Evolutionary conservation across 2,329 filamentous ascomycete genomes (phyloP).

Genomic region (Nigrospora osmanthi): DNA sequence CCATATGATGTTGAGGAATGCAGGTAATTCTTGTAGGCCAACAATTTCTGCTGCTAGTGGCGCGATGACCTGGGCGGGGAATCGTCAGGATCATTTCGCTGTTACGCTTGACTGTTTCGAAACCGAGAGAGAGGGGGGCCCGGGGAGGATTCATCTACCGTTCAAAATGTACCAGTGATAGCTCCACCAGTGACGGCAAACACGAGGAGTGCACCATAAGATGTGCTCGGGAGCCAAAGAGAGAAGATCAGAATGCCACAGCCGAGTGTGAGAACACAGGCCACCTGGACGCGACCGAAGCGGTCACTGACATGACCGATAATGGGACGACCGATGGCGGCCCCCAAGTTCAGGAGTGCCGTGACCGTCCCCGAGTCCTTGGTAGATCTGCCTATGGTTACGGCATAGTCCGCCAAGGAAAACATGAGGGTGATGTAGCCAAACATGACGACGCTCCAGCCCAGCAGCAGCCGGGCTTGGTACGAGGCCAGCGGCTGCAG

Average conservation of each 20-base stretch:
- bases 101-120: background rate
- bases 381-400: slow-evolving; percentile 47
- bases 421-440: slow-evolving; percentile 60
- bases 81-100: background rate
- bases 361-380: slow-evolving; percentile 53
- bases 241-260: slow-evolving; percentile 50
- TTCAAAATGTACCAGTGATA: slow-evolving; percentile 53
- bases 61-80: background rate
- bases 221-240: slow-evolving; percentile 53
- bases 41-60: background rate
- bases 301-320: slow-evolving; percentile 54
- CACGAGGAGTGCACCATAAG: slow-evolving; percentile 48
- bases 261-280: slow-evolving; percentile 43
- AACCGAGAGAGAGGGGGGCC: too few species aligned
- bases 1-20: background rate
- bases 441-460: slow-evolving; percentile 52
- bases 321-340: slow-evolving; percentile 48
- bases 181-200: slow-evolving; percentile 51
- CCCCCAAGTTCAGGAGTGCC: slow-evolving; percentile 55
- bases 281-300: slow-evolving; percentile 55
- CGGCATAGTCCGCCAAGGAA: slow-evolving; percentile 54
- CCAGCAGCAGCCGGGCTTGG: slow-evolving; percentile 48
- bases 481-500: slow-evolving; percentile 25
- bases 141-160: too few species aligned
- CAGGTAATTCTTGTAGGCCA: background rate